A percentile compares a stretch with the other conserved stretches of the same genome.
Evolutionary conservation across 2,329 filamentous ascomycete genomes (phyloP).

Genomic region (Didymella glomerata): DNA sequence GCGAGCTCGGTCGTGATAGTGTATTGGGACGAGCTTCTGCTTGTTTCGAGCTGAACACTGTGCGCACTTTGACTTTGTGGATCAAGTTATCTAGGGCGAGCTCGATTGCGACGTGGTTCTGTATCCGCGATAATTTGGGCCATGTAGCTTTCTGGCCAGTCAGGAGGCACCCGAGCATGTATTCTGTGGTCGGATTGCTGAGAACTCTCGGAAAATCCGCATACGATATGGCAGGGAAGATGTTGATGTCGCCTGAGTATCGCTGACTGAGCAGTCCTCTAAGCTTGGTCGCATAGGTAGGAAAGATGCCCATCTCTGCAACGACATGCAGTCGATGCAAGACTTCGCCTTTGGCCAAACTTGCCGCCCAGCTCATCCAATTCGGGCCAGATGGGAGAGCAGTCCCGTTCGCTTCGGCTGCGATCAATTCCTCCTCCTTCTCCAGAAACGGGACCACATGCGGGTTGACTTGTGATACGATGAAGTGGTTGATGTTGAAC

Average conservation of each 20-base stretch:
- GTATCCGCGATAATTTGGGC: conserved; percentile 85
- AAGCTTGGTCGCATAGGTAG: conserved; percentile 79
- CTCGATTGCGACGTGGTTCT: conserved; percentile 89
- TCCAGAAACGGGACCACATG: conserved; percentile 88
- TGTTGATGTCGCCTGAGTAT: conserved; percentile 95
- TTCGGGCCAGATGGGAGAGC: conserved; percentile 56
- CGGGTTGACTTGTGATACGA: conserved; percentile 95
- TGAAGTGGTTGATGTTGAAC: conserved; percentile 99
- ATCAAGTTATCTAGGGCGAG: conserved; percentile 81
- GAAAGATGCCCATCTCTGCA: conserved; percentile 80
- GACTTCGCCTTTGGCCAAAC: conserved; percentile 79
- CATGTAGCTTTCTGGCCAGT: conserved; percentile 87
- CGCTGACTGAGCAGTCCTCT: conserved; percentile 85
- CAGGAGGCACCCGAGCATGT: conserved; percentile 81
- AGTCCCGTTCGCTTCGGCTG: conserved; percentile 43
- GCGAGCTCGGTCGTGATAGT: conserved; percentile 36
- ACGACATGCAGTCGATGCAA: conserved; percentile 82
- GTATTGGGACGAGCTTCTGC: conserved; percentile 50
- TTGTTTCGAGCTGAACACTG: conserved; percentile 74
- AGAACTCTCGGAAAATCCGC: conserved; percentile 79
- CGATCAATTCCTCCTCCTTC: conserved; percentile 70
- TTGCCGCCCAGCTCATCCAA: conserved; percentile 73
- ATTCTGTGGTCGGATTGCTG: conserved; percentile 83
- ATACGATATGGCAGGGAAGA: conserved; percentile 80
- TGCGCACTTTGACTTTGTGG: conserved; percentile 70